phyloP scores from a whole-genome alignment of 352 stramenopile species.

The Albugo candida region DNA sequence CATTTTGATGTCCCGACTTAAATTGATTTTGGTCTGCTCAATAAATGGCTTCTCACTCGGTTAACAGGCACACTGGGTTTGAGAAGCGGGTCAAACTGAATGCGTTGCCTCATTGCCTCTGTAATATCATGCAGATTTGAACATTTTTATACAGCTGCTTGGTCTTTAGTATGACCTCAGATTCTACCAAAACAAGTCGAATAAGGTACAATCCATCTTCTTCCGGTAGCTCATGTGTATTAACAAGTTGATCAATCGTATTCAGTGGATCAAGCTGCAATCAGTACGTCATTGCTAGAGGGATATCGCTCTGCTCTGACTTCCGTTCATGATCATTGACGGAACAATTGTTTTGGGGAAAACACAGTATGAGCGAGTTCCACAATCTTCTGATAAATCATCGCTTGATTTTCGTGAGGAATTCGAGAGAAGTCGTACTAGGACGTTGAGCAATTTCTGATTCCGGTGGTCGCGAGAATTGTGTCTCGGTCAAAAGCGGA shows the following conservation, averaged over 20 bases:
- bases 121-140: constrained; percentile 24
- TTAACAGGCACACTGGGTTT: background rate
- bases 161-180: constrained; percentile 28
- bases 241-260: constrained; percentile 28
- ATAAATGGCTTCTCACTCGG: constrained; percentile 2
- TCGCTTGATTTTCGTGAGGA: no score
- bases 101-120: constrained; percentile 25
- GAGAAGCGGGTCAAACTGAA: constrained; percentile 8
- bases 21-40: no score
- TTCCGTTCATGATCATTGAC: no score
- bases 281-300: background rate
- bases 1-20: no score
- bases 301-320: background rate
- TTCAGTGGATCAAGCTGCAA: constrained; percentile 21
- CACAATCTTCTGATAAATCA: constrained; percentile 16
- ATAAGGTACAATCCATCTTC: constrained; percentile 25
- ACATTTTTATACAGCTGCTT: constrained; percentile 26
- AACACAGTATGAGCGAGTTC: constrained; percentile 31
- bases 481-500: no score
- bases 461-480: no score
- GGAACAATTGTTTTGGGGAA: constrained; percentile 13
- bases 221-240: constrained; percentile 34
- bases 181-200: constrained; percentile 24
- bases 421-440: no score
- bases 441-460: no score